Evolutionary conservation across 306 rosid species (phyloP).

Genomic region (Pyrus betulifolia): DNA sequence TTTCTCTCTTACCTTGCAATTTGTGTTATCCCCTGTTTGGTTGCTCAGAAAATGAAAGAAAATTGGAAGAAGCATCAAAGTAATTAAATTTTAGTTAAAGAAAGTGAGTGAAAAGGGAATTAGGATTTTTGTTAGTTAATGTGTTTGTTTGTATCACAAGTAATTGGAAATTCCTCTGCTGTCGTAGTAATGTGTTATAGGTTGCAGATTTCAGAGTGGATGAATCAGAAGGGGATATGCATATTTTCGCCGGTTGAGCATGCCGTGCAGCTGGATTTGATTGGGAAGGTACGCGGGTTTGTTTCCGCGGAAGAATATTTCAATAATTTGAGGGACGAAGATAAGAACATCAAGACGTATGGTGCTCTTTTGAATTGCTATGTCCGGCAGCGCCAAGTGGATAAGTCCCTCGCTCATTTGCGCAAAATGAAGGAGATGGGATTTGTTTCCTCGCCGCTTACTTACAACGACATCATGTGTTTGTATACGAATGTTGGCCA

Average conservation of each 20-base stretch:
- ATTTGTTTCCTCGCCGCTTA: conserved; percentile 48
- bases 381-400: conserved; percentile 51
- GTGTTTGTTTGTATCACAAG: background rate
- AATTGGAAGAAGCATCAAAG: background rate
- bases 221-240: conserved; percentile 63
- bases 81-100: background rate
- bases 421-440: conserved; percentile 78
- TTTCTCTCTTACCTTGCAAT: background rate
- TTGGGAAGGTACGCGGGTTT: conserved; percentile 61
- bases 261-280: conserved; percentile 78
- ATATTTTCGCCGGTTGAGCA: conserved; percentile 56
- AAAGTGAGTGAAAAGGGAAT: background rate
- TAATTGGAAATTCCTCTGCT: background rate
- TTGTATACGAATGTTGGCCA: conserved; percentile 52
- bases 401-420: conserved; percentile 53
- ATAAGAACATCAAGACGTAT: conserved; percentile 51
- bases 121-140: background rate
- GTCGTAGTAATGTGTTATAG: background rate
- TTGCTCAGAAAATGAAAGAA: background rate
- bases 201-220: conserved; percentile 82
- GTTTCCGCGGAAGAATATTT: conserved; percentile 59
- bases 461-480: conserved; percentile 78
- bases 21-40: background rate
- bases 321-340: conserved; percentile 37
- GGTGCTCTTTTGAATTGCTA: conserved; percentile 88